A percentile compares a stretch with the other conserved stretches of the same genome.
phyloP scores from a whole-genome alignment of 371 early-diverging fungal genomes.

The Mortierella sp. region DNA sequence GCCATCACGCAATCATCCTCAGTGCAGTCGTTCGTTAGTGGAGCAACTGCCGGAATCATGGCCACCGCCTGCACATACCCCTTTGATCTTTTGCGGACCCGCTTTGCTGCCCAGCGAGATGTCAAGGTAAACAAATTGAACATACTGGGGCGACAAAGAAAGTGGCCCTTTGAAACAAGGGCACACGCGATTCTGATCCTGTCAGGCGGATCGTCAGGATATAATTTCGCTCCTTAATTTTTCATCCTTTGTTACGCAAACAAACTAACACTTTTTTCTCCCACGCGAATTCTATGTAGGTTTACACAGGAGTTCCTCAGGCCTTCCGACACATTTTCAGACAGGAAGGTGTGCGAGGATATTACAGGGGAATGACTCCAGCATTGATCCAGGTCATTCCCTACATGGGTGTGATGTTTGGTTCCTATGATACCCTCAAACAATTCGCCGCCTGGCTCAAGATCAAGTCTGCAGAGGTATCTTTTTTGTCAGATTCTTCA shows the following conservation, averaged over 20 bases:
- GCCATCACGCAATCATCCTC: conserved; percentile 35
- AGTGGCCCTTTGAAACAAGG: too few relatives aligned
- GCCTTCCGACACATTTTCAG: conserved; percentile 76
- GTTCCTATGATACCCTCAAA: conserved; percentile 77
- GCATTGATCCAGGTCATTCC: conserved; percentile 92
- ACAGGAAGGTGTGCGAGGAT: conserved; percentile 85
- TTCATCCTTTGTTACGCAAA: background rate
- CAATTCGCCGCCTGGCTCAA: conserved; percentile 59
- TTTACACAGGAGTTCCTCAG: conserved; percentile 74
- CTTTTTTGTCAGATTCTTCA: conserved; percentile 2
- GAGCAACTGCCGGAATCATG: conserved; percentile 81
- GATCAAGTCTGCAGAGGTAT: conserved; percentile 1
- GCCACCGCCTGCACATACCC: conserved; percentile 94
- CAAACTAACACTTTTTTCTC: background rate
- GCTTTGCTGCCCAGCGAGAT: conserved; percentile 89
- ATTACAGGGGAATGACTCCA: conserved; percentile 90
- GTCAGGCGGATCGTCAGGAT: background rate
- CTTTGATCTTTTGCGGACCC: conserved; percentile 93
- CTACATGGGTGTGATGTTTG: conserved; percentile 92
- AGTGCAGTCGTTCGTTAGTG: conserved; percentile 72
- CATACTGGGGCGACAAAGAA: background rate
- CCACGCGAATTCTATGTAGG: conserved; percentile 38
- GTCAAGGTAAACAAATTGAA: conserved; percentile 57
- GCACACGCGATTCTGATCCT: too few relatives aligned
- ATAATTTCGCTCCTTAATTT: background rate